Conservation (phyloP, 257 asterid genomes). For the Linderniella brevidens region DNA sequence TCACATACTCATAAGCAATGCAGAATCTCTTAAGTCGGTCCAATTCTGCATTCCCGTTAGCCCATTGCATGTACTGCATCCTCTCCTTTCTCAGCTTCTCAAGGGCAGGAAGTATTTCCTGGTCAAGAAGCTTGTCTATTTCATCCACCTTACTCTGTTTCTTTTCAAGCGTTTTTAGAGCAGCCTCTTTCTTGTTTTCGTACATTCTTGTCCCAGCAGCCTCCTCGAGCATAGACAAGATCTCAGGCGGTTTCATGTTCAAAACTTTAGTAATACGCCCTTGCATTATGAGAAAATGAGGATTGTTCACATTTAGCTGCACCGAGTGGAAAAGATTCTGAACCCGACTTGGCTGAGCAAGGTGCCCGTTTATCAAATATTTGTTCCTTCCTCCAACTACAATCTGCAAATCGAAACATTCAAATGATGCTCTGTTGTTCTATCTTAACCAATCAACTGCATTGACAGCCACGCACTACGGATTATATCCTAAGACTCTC, state of each 20-base stretch:
- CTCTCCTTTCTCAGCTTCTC: constrained; percentile 86
- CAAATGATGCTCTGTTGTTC: neutral
- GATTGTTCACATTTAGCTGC: constrained; percentile 93
- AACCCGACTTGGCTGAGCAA: constrained; percentile 96
- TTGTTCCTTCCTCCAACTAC: constrained; percentile 99
- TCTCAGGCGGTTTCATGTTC: constrained; percentile 98
- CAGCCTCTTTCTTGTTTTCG: constrained; percentile 95
- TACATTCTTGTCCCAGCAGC: constrained; percentile 99
- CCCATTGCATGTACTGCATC: constrained; percentile 99
- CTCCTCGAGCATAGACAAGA: constrained; percentile 96
- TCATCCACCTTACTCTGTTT: constrained; percentile 94
- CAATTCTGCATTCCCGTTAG: constrained; percentile 82
- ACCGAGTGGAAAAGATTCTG: constrained; percentile 99
- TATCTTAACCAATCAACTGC: neutral
- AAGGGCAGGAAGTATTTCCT: constrained; percentile 90
- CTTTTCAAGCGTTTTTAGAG: constrained; percentile 93
- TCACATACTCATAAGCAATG: constrained; percentile 79
- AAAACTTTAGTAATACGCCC: constrained; percentile 94
- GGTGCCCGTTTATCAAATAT: constrained; percentile 89
- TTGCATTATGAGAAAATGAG: constrained; percentile 99
- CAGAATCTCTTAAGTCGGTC: constrained; percentile 88
- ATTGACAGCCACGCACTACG: neutral
- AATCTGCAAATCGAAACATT: constrained; percentile 33
- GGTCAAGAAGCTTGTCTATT: constrained; percentile 92
- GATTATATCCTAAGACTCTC: no score